A percentile compares a stretch with the other conserved stretches of the same genome.
These are phyloP conservation scores for Cicer cuneatum DNA, from an alignment of 306 rosid genomes.

Conservation along the genomic window DNA sequence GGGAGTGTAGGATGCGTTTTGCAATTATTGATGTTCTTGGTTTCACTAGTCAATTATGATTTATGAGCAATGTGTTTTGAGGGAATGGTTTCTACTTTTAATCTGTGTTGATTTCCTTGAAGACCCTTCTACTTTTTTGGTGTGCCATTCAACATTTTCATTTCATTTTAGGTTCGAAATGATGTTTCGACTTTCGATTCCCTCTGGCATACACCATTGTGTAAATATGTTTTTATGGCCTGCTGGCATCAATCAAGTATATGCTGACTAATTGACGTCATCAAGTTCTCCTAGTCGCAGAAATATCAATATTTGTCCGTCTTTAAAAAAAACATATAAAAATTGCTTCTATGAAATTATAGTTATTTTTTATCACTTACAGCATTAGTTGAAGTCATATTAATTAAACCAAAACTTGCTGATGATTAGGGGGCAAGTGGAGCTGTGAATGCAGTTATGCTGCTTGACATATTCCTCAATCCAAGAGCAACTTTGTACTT, in stretches of 20 bases:
- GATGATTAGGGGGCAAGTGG: slow-evolving; percentile 88
- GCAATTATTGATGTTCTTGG: slow-evolving; percentile 30
- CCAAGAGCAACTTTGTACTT: slow-evolving; percentile 72
- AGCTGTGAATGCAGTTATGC: slow-evolving; percentile 80
- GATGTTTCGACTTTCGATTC: slow-evolving; percentile 5
- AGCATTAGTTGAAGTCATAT: slow-evolving; percentile 38
- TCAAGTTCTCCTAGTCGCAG: slow-evolving; percentile 22
- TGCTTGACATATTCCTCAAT: slow-evolving; percentile 83
- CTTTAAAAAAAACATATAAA: slow-evolving; percentile 17
- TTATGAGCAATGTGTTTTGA: slow-evolving; percentile 24
- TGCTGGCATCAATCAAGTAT: slow-evolving; percentile 8
- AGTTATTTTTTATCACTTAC: slow-evolving; percentile 22
- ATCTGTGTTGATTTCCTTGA: slow-evolving; percentile 15
- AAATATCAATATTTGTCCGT: not conserved
- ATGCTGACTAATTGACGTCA: slow-evolving; percentile 22
- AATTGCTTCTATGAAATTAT: not conserved
- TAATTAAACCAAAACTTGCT: slow-evolving; percentile 37
- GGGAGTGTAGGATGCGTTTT: not conserved
- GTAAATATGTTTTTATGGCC: slow-evolving; percentile 18
- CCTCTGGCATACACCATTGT: slow-evolving; percentile 20
- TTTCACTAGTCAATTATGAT: slow-evolving; percentile 40
- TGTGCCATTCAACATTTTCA: slow-evolving; percentile 25
- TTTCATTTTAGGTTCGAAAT: slow-evolving; percentile 25
- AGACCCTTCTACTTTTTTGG: slow-evolving; percentile 4
- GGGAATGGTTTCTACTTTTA: slow-evolving; percentile 24